Percentiles rank a stretch among this genome's conserved stretches.
Conservation (phyloP, 2,329 filamentous ascomycete genomes). For the Thielaviopsis musarum region DNA sequence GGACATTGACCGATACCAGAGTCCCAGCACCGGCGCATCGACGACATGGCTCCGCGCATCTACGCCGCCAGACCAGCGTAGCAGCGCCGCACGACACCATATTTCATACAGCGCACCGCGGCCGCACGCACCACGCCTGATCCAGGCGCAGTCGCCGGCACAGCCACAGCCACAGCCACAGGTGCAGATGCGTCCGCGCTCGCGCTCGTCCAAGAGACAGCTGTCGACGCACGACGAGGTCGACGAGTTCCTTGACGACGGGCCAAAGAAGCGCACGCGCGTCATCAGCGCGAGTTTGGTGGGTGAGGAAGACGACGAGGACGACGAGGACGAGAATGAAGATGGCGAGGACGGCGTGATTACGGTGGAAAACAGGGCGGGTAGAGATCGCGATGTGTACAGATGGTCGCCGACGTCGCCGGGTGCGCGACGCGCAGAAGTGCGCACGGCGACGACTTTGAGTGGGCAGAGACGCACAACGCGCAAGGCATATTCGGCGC, state of each 20-base stretch:
- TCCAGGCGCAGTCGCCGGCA: not conserved
- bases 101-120: conserved; percentile 4
- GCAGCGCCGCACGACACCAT: not conserved
- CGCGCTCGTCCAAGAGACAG: not conserved
- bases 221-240: not conserved
- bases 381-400: not conserved
- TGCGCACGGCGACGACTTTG: not conserved
- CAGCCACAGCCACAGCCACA: not conserved
- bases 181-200: not conserved
- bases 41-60: not conserved
- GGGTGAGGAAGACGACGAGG: not conserved
- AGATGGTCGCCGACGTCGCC: conserved; percentile 3
- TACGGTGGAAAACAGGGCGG: too few species aligned
- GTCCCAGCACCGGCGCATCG: too few species aligned
- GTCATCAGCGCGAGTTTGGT: not conserved
- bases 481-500: not conserved
- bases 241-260: not conserved
- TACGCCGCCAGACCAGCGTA: not conserved
- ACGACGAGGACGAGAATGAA: not conserved
- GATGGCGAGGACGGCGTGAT: too few species aligned
- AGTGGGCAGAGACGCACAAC: not conserved
- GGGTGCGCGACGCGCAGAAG: not conserved
- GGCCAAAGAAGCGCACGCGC: not conserved
- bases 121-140: conserved; percentile 6
- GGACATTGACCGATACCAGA: not conserved